These are phyloP conservation scores for Laguncularia racemosa DNA, from an alignment of 345 rosid species.

Conservation along the genomic window DNA sequence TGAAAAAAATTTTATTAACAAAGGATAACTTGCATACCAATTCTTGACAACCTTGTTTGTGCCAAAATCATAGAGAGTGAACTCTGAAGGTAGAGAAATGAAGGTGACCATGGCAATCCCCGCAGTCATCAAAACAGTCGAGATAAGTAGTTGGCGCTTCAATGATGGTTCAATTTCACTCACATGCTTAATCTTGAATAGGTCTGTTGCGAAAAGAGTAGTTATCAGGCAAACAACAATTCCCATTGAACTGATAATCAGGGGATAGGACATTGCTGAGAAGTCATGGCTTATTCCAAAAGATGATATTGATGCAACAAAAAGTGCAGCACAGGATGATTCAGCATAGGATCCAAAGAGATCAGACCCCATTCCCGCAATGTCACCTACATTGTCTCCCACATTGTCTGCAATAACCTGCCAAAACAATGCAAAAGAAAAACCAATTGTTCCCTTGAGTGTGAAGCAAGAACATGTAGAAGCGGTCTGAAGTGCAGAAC, in stretches of 20 bases:
- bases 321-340: conserved; percentile 64
- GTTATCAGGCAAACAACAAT: conserved; percentile 55
- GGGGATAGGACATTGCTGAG: conserved; percentile 53
- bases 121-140: conserved; percentile 55
- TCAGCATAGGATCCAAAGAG: conserved; percentile 67
- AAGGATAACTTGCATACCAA: conserved; percentile 34
- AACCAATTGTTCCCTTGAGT: background rate
- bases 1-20: background rate
- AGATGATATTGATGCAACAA: conserved; percentile 61
- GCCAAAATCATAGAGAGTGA: conserved; percentile 52
- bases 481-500: too few relatives aligned
- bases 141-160: conserved; percentile 60
- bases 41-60: conserved; percentile 40
- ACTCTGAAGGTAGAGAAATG: conserved; percentile 49
- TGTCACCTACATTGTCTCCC: conserved; percentile 71
- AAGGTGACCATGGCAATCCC: conserved; percentile 46
- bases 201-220: conserved; percentile 55
- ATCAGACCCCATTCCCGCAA: conserved; percentile 75
- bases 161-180: conserved; percentile 52
- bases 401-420: conserved; percentile 75
- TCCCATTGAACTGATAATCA: conserved; percentile 56
- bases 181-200: conserved; percentile 40
- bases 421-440: background rate
- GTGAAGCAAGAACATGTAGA: background rate
- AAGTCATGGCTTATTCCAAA: conserved; percentile 45